Base-by-base conservation (phyloP, 345 rosid species). In the Schrenkiella parvula region DNA sequence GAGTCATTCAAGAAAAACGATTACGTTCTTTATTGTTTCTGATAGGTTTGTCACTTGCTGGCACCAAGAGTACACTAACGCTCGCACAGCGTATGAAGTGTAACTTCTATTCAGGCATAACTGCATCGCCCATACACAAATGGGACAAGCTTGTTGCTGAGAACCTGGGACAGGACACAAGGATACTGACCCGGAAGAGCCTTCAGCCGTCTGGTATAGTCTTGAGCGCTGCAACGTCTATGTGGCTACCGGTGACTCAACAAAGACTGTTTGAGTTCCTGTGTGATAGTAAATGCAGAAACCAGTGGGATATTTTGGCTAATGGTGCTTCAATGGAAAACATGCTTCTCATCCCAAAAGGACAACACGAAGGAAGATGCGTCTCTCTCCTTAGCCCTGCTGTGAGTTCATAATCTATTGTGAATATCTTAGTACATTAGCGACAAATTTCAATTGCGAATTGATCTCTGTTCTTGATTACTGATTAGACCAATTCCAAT, bases 241-340 rank as follows among this genome's bases (percentile, higher is more conserved):
- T 86, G 28, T 89, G 93, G 93, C 70, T 90, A 78, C 88, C 89
- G 0, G 79, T 80, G 32, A 46, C 82, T 19, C 83, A 73, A 62
- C 80, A 81, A 52, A 80, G 79, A 56, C 74, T 90, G n/a, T 88
- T 90, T 68, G 81, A 88, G 37, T 90, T 84, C 73, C 73, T 90
- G 61, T 70, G 87, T 18, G 70, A 84, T 34, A 82, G 82, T 52
- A 77, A 62, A 42, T 38, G 43, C 21, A 82, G 93, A 78, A 78
- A 78, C 56, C 76, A 82, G 48, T 83, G 96, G 93, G 91, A 88
- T 64, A 81, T 86, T 44, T 67, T 87, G 64, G 81, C 81, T 44
- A 75, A 70, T 35, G 83, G 84, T 5, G 86, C 82, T 42, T 41
- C 73, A 7, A 74, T 87, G 84, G 83, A 79, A 19, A 82, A 68